Evolutionary conservation across 257 asterid species (phyloP), one percentile per base, ranked within the genome.

Genomic region (Salvia rosmarinus): DNA sequence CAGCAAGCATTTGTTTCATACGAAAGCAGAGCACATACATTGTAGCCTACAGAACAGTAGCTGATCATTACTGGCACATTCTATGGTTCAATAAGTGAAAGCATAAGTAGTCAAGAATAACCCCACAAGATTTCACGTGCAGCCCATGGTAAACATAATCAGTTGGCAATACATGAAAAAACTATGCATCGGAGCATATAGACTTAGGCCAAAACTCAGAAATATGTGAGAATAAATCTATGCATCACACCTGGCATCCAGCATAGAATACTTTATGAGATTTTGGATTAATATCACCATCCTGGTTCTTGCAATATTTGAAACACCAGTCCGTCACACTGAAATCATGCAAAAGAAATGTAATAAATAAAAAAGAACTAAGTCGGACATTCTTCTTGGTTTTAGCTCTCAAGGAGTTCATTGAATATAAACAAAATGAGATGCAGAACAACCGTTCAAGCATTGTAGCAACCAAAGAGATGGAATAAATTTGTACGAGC

Each of bases 1-100:
- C 42, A 44, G 76, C 80, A 62, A 86, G 81, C 77, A 91, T 84
- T 76, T 91, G 88, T 76, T 80, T 90, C 95, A 88, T 83, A 39
- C 93, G 96, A 46, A 94, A 94, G 84, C 98, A 91, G 68, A 94
- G 92, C 67, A 91, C 90, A 69, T 94, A 94, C 95, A 94, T 88
- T 54, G 75, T 73, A 65, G 96, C 99, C 99, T 94, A 87, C 75
- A 78, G 63, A 39, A 74, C 16, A 73, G 20, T 32, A 39, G 64
- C 35, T 67, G 40, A 61, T 34, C 54, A 74, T 65, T 63, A 28
- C 11, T 32, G 25, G 39, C 59, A 55, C 32, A 56, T 44, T 44
- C 10, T 9, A 5, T 21, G 57, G n/a, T 28, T 5, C 34, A 34
- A 47, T 44, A 44, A 65, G 42, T 6, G 23, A 47, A 47, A 47